Percentiles rank a stretch among this genome's conserved stretches.
phyloP scores from a whole-genome alignment of 192 early-diverging fungal species.

The Borealophlyctis nickersoniae region DNA sequence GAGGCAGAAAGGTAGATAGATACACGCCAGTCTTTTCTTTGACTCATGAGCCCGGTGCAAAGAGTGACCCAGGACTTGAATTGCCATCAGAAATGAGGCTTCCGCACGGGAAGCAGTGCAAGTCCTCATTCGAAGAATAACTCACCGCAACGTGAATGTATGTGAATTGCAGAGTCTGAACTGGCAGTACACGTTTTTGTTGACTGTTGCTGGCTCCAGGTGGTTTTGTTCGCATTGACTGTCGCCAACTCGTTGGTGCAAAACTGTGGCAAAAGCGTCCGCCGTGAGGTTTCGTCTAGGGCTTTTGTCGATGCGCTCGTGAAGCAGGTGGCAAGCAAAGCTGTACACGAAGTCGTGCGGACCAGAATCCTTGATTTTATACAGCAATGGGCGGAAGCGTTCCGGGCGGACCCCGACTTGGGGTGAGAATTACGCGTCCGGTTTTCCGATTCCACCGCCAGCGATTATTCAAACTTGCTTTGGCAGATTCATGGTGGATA shows the following conservation, averaged over 20 bases:
- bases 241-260: conserved; percentile 87
- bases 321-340: conserved; percentile 67
- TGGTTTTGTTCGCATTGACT: conserved; percentile 39
- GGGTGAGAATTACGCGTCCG: conserved; percentile 58
- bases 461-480: too few species aligned
- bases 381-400: conserved; percentile 88
- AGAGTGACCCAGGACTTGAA: too few species aligned
- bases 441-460: too few species aligned
- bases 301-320: conserved; percentile 77
- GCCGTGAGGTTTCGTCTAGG: conserved; percentile 82
- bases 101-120: conserved; percentile 33
- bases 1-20: conserved; percentile 39
- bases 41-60: too few species aligned
- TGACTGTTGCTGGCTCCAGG: conserved; percentile 10
- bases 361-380: conserved; percentile 81
- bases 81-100: conserved; percentile 14
- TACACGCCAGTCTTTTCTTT: too few species aligned
- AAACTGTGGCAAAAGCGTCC: conserved; percentile 78
- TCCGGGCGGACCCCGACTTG: conserved; percentile 72
- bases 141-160: conserved; percentile 68
- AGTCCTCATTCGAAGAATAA: conserved; percentile 35
- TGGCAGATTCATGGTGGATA: conserved; percentile 40
- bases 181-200: conserved; percentile 42
- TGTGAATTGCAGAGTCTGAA: conserved; percentile 27
- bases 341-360: conserved; percentile 78